Evolutionary conservation across 164 flowering plant species (phyloP), one percentile per base, ranked within the genome.

Genomic region (Hamamelis virginiana): DNA sequence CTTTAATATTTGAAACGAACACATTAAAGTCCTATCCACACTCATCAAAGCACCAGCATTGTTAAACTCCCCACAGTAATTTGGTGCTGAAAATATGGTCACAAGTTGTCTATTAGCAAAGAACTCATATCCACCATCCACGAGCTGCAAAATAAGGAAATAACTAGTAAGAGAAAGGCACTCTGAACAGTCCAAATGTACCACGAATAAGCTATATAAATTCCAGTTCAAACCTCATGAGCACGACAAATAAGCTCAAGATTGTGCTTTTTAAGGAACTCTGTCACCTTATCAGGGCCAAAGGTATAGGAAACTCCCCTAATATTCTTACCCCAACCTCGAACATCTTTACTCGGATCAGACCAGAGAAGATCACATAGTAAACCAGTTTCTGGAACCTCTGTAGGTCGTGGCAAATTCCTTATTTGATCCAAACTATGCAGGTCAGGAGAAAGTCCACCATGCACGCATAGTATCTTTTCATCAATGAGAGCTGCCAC

Each of bases 361-460:
- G 82, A 79, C 82, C 82, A 79, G 10, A 79, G 75, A 51, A 79
- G 79, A 67, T 79, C 82, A 68, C 82, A 79, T 11, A 79, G 77
- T 60, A 79, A 67, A 66, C 82, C 82, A 26, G 28, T 9, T 11
- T 79, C 82, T 19, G 82, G 77, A 41, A 79, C 72, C 58, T 68
- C 82, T 23, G 74, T 55, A 18, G 82, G 82, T 3, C 82, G 64
- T 25, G 12, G 64, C 10, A 79, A 19, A 27, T 59, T 62, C 55
- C 75, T 66, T 14, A 76, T 75, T 68, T 79, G 72, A 50, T 66
- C 57, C 63, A 78, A 75, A 56, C 51, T 69, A 47, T 25, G 55
- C 26, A 78, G 63, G 0, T 78, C 79, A 45, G 79, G 81, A 27
- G 81, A 78, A 48, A 78, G 78, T 23, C 81, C 81, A 46, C 81